Conservation (phyloP, 2,329 filamentous ascomycete genomes). For the Penicillium hesseltinei region DNA sequence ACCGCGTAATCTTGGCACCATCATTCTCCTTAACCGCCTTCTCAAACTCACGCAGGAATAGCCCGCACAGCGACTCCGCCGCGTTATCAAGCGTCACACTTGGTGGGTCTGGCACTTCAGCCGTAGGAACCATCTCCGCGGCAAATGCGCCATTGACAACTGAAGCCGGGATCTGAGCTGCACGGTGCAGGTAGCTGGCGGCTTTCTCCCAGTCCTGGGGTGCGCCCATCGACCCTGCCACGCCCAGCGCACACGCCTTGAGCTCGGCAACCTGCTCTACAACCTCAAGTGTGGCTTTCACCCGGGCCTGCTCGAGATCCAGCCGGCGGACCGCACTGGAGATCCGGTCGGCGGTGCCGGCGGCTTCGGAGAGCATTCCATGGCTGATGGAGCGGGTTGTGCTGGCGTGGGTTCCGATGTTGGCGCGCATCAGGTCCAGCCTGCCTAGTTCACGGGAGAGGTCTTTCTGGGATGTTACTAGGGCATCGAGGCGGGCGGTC, state of each 20-base stretch:
- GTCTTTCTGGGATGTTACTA: conserved; percentile 80
- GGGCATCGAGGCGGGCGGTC: conserved; percentile 69
- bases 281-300: conserved; percentile 84
- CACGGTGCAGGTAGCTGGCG: conserved; percentile 81
- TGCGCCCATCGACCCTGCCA: conserved; percentile 93
- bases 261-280: conserved; percentile 96
- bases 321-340: conserved; percentile 83
- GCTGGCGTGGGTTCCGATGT: conserved; percentile 81
- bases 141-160: conserved; percentile 85
- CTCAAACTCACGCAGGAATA: conserved; percentile 94
- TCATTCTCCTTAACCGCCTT: conserved; percentile 85
- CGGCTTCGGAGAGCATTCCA: conserved; percentile 84
- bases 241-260: conserved; percentile 92
- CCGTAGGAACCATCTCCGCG: conserved; percentile 86
- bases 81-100: conserved; percentile 82
- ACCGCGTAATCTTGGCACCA: conserved; percentile 83
- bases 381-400: conserved; percentile 80
- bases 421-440: conserved; percentile 83
- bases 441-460: conserved; percentile 82
- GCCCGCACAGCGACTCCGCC: conserved; percentile 80
- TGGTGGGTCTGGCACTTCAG: conserved; percentile 90
- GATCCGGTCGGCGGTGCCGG: conserved; percentile 79
- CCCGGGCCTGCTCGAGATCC: conserved; percentile 85
- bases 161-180: conserved; percentile 73
- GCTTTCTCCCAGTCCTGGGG: conserved; percentile 99